These are phyloP conservation scores for Papiliotrema nemorosa DNA, from an alignment of 1,284 basidiomycete species.

Conservation along the genomic window DNA sequence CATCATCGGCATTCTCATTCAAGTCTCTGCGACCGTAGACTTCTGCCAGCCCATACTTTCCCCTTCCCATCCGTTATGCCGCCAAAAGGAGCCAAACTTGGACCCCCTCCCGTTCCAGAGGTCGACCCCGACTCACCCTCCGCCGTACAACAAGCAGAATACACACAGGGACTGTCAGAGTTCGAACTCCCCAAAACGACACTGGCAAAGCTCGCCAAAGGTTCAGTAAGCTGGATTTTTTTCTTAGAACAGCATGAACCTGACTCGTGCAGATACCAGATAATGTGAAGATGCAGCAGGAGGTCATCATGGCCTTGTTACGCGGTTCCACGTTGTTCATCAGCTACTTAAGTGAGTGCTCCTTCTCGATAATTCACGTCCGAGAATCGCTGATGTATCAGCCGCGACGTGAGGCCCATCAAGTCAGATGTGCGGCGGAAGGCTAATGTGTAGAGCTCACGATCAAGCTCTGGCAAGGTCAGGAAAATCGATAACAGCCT, in stretches of 20 bases:
- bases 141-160: slow-evolving; percentile 30
- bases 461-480: slow-evolving; percentile 78
- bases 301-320: slow-evolving; percentile 72
- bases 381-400: slow-evolving; percentile 32
- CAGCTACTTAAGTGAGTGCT: slow-evolving; percentile 71
- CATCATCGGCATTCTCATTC: too few species aligned
- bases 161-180: slow-evolving; percentile 60
- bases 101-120: slow-evolving; percentile 15
- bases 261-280: slow-evolving; percentile 64
- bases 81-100: slow-evolving; percentile 23
- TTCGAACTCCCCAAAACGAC: slow-evolving; percentile 78
- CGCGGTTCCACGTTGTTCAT: slow-evolving; percentile 88
- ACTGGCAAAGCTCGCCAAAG: slow-evolving; percentile 78
- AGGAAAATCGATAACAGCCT: slow-evolving; percentile 81
- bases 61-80: slow-evolving; percentile 15
- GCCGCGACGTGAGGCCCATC: slow-evolving; percentile 62
- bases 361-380: not conserved
- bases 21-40: too few species aligned
- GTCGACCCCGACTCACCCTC: slow-evolving; percentile 21
- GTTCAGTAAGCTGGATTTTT: slow-evolving; percentile 51
- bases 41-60: not conserved
- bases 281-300: slow-evolving; percentile 78
- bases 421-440: not conserved
- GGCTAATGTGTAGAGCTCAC: slow-evolving; percentile 61
- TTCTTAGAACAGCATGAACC: not conserved